phyloP scores from a whole-genome alignment of 495 filamentous ascomycete species.

The Pyronema domesticum region DNA sequence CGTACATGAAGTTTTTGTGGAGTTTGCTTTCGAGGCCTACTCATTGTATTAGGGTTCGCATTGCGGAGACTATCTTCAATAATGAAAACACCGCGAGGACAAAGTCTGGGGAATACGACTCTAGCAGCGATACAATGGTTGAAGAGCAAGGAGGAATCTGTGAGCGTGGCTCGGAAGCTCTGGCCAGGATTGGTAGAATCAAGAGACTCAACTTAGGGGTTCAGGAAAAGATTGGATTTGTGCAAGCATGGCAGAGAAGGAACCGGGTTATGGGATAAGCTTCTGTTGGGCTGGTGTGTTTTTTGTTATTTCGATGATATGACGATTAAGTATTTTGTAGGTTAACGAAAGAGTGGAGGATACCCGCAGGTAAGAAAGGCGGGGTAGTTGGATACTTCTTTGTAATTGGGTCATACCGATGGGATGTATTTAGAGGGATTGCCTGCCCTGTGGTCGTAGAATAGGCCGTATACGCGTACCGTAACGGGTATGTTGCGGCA shows the following conservation, averaged over 20 bases:
- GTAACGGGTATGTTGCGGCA: no score
- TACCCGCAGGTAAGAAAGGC: no score
- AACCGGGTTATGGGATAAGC: constrained; percentile 6
- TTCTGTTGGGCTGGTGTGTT: no score
- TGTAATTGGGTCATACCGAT: no score
- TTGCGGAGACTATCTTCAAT: constrained; percentile 52
- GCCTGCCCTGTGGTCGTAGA: no score
- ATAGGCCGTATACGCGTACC: no score
- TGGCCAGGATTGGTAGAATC: constrained; percentile 79
- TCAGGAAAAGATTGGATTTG: constrained; percentile 66
- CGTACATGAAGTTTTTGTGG: constrained; percentile 58
- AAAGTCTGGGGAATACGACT: constrained; percentile 22
- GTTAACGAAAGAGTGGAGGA: no score
- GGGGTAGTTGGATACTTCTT: no score
- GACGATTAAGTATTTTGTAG: no score
- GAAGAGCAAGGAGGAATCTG: constrained; percentile 17
- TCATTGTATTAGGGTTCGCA: constrained; percentile 75
- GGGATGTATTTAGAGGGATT: no score
- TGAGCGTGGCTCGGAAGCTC: constrained; percentile 57
- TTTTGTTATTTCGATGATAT: no score
- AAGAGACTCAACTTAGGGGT: constrained; percentile 75
- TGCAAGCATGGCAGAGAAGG: constrained; percentile 39
- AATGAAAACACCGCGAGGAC: constrained; percentile 19
- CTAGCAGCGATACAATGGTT: constrained; percentile 21
- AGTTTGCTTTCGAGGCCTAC: constrained; percentile 66